These are phyloP conservation scores for Bacidia rubella DNA, from an alignment of 495 filamentous ascomycete genomes.

Conservation along the genomic window DNA sequence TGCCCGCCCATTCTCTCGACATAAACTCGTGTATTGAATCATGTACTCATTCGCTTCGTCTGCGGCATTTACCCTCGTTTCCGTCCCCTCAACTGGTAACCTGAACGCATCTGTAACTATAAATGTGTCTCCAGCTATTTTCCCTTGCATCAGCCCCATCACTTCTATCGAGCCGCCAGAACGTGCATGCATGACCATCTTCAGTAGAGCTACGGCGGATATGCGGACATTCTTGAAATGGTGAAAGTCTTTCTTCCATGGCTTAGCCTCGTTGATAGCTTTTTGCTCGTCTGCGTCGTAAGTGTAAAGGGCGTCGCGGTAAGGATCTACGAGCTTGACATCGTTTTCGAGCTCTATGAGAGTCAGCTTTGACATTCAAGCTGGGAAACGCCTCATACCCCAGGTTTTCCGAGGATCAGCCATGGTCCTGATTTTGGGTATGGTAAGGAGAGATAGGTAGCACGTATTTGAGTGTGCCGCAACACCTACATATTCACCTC, in stretches of 20 bases:
- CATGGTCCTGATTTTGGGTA: too few species aligned
- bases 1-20: constrained; percentile 58
- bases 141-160: constrained; percentile 98
- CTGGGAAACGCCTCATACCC: constrained; percentile 26
- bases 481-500: neutral
- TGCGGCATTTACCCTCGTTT: constrained; percentile 92
- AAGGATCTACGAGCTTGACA: constrained; percentile 67
- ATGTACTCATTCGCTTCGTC: constrained; percentile 96
- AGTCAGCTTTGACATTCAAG: constrained; percentile 7
- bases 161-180: constrained; percentile 84
- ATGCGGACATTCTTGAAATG: constrained; percentile 92
- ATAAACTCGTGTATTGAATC: constrained; percentile 64
- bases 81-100: constrained; percentile 91
- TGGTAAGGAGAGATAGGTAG: too few species aligned
- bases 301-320: constrained; percentile 79
- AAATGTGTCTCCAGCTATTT: constrained; percentile 69
- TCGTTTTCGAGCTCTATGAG: constrained; percentile 75
- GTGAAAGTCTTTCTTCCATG: constrained; percentile 71
- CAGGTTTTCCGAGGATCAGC: constrained; percentile 46
- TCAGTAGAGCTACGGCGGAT: constrained; percentile 83
- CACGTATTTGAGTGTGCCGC: neutral
- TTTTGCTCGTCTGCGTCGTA: constrained; percentile 59
- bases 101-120: constrained; percentile 91
- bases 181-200: constrained; percentile 99
- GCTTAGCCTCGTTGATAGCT: constrained; percentile 39